These are phyloP conservation scores for Exutisphaerella laricina DNA, from an alignment of 2,329 filamentous ascomycete genomes.

Conservation along the genomic window DNA sequence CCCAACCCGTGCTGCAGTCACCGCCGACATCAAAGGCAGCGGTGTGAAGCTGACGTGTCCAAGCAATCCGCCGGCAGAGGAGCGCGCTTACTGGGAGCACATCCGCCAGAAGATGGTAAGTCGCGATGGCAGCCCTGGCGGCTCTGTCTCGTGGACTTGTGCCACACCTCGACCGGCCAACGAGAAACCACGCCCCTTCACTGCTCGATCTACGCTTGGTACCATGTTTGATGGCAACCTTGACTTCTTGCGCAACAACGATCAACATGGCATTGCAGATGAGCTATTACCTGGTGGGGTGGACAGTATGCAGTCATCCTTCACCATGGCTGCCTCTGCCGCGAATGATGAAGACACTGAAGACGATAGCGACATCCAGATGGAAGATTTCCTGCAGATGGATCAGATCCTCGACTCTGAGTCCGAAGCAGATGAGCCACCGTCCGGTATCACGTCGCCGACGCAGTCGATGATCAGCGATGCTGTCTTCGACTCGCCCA, in stretches of 20 bases:
- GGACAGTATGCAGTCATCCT: slow-evolving; percentile 40
- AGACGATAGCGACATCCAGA: slow-evolving; percentile 19
- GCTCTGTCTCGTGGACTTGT: slow-evolving; percentile 21
- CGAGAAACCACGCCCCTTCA: slow-evolving; percentile 27
- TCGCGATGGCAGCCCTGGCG: slow-evolving; percentile 29
- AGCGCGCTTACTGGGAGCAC: slow-evolving; percentile 30
- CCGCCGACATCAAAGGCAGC: slow-evolving; percentile 18
- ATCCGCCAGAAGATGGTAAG: slow-evolving; percentile 24
- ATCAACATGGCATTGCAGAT: slow-evolving; percentile 49
- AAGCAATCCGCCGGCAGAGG: slow-evolving; percentile 16
- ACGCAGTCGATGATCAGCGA: slow-evolving; percentile 13
- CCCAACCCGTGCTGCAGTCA: slow-evolving; percentile 19
- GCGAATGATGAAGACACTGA: slow-evolving; percentile 16
- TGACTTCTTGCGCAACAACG: slow-evolving; percentile 66
- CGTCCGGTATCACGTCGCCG: slow-evolving; percentile 38
- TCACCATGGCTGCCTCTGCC: slow-evolving; percentile 49
- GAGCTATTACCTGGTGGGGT: slow-evolving; percentile 33
- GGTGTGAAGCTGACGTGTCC: slow-evolving; percentile 21
- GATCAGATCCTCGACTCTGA: slow-evolving; percentile 24
- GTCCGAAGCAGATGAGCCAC: slow-evolving; percentile 38
- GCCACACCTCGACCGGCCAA: slow-evolving; percentile 17
- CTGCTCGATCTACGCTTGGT: slow-evolving; percentile 31
- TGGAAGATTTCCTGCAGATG: slow-evolving; percentile 27
- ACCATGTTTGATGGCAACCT: slow-evolving; percentile 33
- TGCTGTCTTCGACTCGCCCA: slow-evolving; percentile 13